Percentiles rank a stretch among this genome's conserved stretches.
Conservation (phyloP, 495 filamentous ascomycete species). For the Hyaloscypha hepaticicola region DNA sequence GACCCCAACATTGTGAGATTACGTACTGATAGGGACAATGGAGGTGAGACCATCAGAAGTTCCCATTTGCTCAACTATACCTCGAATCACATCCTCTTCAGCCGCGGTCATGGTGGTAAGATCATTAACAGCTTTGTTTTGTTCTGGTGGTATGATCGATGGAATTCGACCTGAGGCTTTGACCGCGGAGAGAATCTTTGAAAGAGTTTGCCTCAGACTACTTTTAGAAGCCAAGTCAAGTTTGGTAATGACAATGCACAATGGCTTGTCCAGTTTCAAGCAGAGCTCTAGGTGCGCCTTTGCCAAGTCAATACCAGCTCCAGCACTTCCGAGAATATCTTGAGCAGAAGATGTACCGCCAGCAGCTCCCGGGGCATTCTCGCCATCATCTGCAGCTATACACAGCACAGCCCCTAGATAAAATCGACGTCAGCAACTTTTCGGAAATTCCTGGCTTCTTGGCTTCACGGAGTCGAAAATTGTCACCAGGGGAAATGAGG, state of each 20-base stretch:
- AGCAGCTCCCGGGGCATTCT: conserved; percentile 34
- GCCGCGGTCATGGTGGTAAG: conserved; percentile 37
- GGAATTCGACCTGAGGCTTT: conserved; percentile 75
- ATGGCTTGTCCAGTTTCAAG: conserved; percentile 69
- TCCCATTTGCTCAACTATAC: conserved; percentile 46
- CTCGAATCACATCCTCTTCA: conserved; percentile 53
- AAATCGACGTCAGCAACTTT: conserved; percentile 40
- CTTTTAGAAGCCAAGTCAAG: conserved; percentile 77
- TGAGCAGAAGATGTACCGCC: conserved; percentile 44
- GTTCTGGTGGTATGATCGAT: conserved; percentile 57
- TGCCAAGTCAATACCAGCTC: conserved; percentile 62
- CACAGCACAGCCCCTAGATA: conserved; percentile 65
- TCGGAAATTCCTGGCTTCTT: too few species aligned
- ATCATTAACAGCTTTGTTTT: conserved; percentile 33
- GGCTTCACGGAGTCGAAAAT: too few species aligned
- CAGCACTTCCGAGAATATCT: conserved; percentile 51
- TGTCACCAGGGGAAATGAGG: too few species aligned
- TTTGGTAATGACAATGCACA: conserved; percentile 86
- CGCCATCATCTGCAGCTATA: conserved; percentile 75
- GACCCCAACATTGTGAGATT: too few species aligned
- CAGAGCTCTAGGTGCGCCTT: conserved; percentile 85
- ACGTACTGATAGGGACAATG: conserved; percentile 71
- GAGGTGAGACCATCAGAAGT: conserved; percentile 44
- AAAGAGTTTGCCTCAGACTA: conserved; percentile 65
- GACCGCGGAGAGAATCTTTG: conserved; percentile 70